These are phyloP conservation scores for Monilinia fructicola DNA, from an alignment of 2,329 filamentous ascomycete species.

Conservation along the genomic window DNA sequence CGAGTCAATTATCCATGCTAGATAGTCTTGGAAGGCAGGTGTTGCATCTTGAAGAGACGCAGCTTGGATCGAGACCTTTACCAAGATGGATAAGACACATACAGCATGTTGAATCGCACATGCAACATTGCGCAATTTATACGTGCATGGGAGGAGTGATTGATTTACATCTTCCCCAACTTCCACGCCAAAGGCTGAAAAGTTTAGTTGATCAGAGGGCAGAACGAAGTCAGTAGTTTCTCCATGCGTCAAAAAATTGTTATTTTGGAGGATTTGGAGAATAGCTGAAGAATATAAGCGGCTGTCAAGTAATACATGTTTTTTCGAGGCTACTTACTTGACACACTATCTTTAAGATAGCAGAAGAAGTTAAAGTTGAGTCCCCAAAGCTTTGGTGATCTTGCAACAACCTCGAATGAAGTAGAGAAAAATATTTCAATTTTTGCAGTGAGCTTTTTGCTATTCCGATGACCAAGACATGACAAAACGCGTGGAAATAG, in stretches of 20 bases:
- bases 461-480: slow-evolving; percentile 55
- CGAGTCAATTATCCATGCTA: slow-evolving; percentile 40
- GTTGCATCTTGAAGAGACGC: slow-evolving; percentile 34
- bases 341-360: slow-evolving; percentile 49
- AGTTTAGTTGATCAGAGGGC: slow-evolving; percentile 30
- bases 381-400: slow-evolving; percentile 50
- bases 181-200: slow-evolving; percentile 22
- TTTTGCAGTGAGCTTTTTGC: slow-evolving; percentile 48
- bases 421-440: slow-evolving; percentile 56
- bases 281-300: slow-evolving; percentile 30
- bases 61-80: slow-evolving; percentile 35
- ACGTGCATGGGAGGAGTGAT: slow-evolving; percentile 30
- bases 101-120: slow-evolving; percentile 36
- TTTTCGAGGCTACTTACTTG: slow-evolving; percentile 32
- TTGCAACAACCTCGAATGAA: slow-evolving; percentile 48
- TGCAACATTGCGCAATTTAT: slow-evolving; percentile 31
- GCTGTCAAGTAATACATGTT: slow-evolving; percentile 5
- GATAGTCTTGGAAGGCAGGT: slow-evolving; percentile 39
- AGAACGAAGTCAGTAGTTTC: slow-evolving; percentile 29
- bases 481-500: slow-evolving; percentile 58
- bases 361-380: slow-evolving; percentile 46
- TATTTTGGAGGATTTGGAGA: slow-evolving; percentile 33
- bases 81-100: slow-evolving; percentile 37
- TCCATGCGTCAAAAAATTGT: slow-evolving; percentile 25
- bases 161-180: slow-evolving; percentile 15